Evolutionary conservation across 2,329 filamentous ascomycete genomes (phyloP), one percentile per base, ranked within the genome.

Genomic region (Macrophomina pseudophaseolina): DNA sequence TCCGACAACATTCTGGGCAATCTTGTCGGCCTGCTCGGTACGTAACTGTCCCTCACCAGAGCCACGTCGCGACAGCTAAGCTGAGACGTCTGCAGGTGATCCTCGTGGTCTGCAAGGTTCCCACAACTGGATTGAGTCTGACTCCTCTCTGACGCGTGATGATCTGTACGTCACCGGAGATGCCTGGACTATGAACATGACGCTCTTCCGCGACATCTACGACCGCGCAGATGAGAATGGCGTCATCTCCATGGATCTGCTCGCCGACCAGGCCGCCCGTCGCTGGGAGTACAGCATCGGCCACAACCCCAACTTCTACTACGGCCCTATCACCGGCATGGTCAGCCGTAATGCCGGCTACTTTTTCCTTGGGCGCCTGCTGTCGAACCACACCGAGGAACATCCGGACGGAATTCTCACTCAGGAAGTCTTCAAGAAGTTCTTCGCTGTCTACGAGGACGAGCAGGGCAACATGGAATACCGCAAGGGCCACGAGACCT

Each of bases 61-160:
- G 69, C 65, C 30, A 3, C 35, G 16, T 16, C 14, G 65, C 53
- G 68, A 66, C 44, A 30, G 49, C 23, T 38, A n/a, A 30, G 23
- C 46, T 59, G 30, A 66, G 42, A 18, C 44, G 12, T 5, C 2
- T 18, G 1, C 38, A 71, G 80, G 81, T 2, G 77, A 77, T 16
- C 83, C 83, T 0, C 80, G 80, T 49, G 84, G 84, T 5, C 77
- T 87, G 2, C 74, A 75, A 14, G 82, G 82, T n/a, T 82, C 81
- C 3, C 86, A 88, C 72, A 86, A 86, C 72, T 81, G 83, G 65
- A 83, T 86, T 70, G 85, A 87, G 75, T 76, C 81, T 0, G 85
- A 87, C 72, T 82, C 78, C 0, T 86, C 84, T 51, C 79, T 81
- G 52, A 86, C 84, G 0, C 80, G 85, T 2, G 80, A 82, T 42